Evolutionary conservation across 768 basidiomycete species (phyloP), one percentile per base, ranked within the genome.

Genomic region (Phallus indusiatus): DNA sequence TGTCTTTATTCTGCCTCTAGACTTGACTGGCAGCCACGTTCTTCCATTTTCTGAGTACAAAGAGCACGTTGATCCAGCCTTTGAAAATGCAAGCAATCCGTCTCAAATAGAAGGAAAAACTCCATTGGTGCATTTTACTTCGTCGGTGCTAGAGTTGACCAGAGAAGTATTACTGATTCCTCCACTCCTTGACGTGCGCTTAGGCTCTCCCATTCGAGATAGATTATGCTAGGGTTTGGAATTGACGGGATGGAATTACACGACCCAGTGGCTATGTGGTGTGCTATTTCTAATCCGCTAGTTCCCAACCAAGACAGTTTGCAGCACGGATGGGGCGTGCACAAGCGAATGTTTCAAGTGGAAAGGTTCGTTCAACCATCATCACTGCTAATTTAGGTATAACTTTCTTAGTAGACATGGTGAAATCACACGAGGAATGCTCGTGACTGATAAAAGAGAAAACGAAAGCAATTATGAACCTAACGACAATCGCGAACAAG

Each of bases 181-280:
- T 9, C 50, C 14, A 16, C 10, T 51, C 50, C 24, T 16, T 1
- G 14, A 4, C 28, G 21, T 14, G 34, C 24, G n/a, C 8, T 33
- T n/a, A 48, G 18, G 4, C 42, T 20, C 20, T 14, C 6, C 14
- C 36, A 22, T 21, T 46, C 14, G 21, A 18, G 37, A n/a, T n/a
- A 59, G 57, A 24, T 93, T 54, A 92, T 94, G 86, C 60, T 82
- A n/a, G 65, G 76, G 53, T 92, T 83, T 61, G 91, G 91, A 8
- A 83, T 86, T 61, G 92, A 94, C 67, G 86, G 80, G 5, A 80
- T 96, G 81, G 89, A 94, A 72, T 77, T 94, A 57, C 94, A 97
- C 66, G 94, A 97, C 65, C 87, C 93, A 49, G 84, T 85, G 11
- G 88, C 90, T 1, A 79, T 95, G 16, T 95, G 91, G 90, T 92